Conservation (phyloP, 495 filamentous ascomycete genomes). For the Mytilinidion resinicola region DNA sequence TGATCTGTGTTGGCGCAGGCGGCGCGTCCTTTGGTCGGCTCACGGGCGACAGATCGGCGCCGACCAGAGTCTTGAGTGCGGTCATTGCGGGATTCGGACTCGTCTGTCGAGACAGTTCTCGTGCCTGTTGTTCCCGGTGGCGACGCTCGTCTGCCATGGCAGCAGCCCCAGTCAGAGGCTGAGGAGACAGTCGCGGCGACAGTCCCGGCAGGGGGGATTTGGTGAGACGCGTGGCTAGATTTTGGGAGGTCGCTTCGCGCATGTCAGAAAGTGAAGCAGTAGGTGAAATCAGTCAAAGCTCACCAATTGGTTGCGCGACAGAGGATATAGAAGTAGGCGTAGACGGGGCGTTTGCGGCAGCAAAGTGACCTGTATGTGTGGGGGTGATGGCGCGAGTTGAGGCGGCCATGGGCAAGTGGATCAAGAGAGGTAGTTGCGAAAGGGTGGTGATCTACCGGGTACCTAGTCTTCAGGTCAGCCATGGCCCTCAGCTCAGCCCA, state of each 20-base stretch:
- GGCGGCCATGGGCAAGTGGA: constrained; percentile 22
- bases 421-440: background rate
- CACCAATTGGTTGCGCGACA: constrained; percentile 5
- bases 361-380: constrained; percentile 31
- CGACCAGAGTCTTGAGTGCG: constrained; percentile 50
- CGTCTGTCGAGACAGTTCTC: constrained; percentile 39
- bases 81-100: constrained; percentile 48
- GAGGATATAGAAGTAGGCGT: constrained; percentile 29
- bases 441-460: background rate
- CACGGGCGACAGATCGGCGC: constrained; percentile 43
- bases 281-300: background rate
- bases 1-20: constrained; percentile 34
- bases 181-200: constrained; percentile 44
- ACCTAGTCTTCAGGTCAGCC: constrained; percentile 13
- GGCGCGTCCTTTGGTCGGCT: constrained; percentile 47
- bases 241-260: too few relatives aligned
- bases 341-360: constrained; percentile 24
- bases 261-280: too few relatives aligned
- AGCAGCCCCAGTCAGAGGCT: constrained; percentile 48
- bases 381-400: constrained; percentile 31
- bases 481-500: background rate
- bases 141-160: constrained; percentile 51
- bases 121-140: constrained; percentile 45
- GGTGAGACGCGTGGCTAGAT: constrained; percentile 27
- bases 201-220: constrained; percentile 48